Base-by-base conservation (phyloP, 495 filamentous ascomycete genomes). In the Penicillium fimorum region DNA sequence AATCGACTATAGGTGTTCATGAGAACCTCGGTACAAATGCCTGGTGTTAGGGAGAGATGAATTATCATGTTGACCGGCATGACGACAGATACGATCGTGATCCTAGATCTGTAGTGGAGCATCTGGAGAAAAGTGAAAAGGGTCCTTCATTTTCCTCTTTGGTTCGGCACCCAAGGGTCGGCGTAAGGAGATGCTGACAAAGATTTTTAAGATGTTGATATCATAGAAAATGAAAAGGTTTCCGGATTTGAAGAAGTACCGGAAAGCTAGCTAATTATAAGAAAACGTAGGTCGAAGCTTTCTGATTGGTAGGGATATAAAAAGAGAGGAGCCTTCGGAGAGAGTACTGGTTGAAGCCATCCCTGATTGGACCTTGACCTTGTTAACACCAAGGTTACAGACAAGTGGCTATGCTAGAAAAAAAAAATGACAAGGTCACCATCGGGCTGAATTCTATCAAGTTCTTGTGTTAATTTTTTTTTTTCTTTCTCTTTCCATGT, bases 11-110 rank as follows among this genome's bases (percentile, higher is more conserved):
- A 22, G 22, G 22, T 1, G 22, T 22, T 22, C 1, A 22, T 22
- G 22, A 22, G 22, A 1, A 22, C 22, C 22, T 22, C 1, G 22
- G 22, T 22, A 22, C 22, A 22, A 22, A 22, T 22, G 25, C 38
- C 50, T 52, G 38, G 50, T 52, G 49, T 52, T 27, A 10, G 45
- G 27, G 25, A 41, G 15, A n/a, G 13, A 29, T 50, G 54, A 33
- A 44, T 45, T 43, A 45, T 57, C 27, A 43, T 33, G 24, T 43
- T 56, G 46, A 44, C 54, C 54, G 27, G 18, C 50, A 52, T 54
- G 52, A 54, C 52, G 52, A 54, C 52, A 47, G 13, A n/a, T 38
- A 38, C n/a, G 35, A n/a, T 38, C 33, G 5, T 38, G 35, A 38
- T 32, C 32, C 8, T 32, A 15, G 52, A 54, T 47, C 42, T 13